phyloP scores from a whole-genome alignment of 345 rosid genomes.

The Populus simonii region DNA sequence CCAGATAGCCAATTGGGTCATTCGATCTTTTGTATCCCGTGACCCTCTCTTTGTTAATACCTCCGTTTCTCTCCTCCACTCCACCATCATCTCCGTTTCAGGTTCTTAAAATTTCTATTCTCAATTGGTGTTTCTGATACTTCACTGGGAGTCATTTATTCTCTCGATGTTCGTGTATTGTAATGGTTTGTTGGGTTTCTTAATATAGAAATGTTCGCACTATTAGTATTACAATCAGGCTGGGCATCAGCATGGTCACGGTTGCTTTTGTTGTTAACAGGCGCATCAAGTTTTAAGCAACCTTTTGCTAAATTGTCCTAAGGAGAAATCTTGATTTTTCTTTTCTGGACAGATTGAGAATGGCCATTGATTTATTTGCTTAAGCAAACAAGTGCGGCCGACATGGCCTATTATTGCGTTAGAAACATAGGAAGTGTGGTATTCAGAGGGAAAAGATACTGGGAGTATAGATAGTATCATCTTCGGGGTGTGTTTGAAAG shows the following conservation, averaged over 20 bases:
- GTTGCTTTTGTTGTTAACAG: neutral
- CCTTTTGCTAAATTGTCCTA: too few relatives aligned
- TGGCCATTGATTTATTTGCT: too few relatives aligned
- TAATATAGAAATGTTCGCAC: neutral
- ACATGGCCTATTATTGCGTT: too few relatives aligned
- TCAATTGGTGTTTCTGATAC: neutral
- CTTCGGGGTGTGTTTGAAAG: too few relatives aligned
- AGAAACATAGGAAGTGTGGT: too few relatives aligned
- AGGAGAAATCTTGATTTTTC: too few relatives aligned
- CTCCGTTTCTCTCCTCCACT: constrained; percentile 85
- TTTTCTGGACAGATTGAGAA: too few relatives aligned
- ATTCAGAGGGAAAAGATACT: too few relatives aligned
- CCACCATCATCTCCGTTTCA: constrained; percentile 69
- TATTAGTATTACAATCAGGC: too few relatives aligned
- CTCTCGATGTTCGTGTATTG: neutral
- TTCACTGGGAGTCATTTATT: neutral
- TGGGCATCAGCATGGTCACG: neutral
- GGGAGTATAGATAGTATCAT: too few relatives aligned
- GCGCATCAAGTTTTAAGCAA: neutral
- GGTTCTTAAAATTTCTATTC: constrained; percentile 32
- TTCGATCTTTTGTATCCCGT: constrained; percentile 58
- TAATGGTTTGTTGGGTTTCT: neutral
- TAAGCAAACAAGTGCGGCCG: too few relatives aligned
- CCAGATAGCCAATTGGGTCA: constrained; percentile 64
- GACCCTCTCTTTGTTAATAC: constrained; percentile 88